Base-by-base conservation (phyloP, 768 basidiomycete genomes). In the Phlegmacium glaucopus region DNA sequence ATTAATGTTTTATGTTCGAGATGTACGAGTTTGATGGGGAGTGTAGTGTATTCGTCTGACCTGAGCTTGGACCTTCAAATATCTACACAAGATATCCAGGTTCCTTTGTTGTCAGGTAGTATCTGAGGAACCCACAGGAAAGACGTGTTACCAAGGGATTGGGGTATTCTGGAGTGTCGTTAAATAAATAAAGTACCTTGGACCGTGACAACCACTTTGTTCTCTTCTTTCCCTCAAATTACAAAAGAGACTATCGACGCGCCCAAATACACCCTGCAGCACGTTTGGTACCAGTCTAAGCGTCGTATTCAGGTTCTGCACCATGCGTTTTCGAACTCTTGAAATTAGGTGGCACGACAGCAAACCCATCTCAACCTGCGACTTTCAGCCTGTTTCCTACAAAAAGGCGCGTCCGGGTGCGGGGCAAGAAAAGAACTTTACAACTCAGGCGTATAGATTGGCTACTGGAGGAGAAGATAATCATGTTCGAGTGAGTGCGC, bases 401-500 rank as follows among this genome's bases (percentile, higher is more conserved):
- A 90, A 88, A 74, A 87, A 84, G 66, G 84, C 87, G 70, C 82
- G 86, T 68, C 85, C 86, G 13, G 60, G 59, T 16, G 59, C 57
- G n/a, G 70, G 70, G 2, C 69, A 73, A 44, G 76, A 76, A 44
- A 76, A 82, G 52, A 76, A 70, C 52, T 88, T 78, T 61, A 76
- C 79, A 8, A 71, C 74, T 15, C 86, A 91, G 70, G 69, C 82
- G n/a, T 97, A 96, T 72, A 79, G 88, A 55, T 73, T 99, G 15
- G 96, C 94, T 1, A 97, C 96, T 0, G 93, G 85, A 10, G 96
- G 96, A 39, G 95, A 95, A 62, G 96, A 99, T 62, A 96, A 94
- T 60, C 87, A 94, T 72, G 92, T 99, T 60, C 75, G 96, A 65
- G 94, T 96, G 61, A 68, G 94, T 83, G 36, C 26, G 34, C 42